These are phyloP conservation scores for Amanita brunnescens DNA, from an alignment of 768 basidiomycete species.

Conservation along the genomic window DNA sequence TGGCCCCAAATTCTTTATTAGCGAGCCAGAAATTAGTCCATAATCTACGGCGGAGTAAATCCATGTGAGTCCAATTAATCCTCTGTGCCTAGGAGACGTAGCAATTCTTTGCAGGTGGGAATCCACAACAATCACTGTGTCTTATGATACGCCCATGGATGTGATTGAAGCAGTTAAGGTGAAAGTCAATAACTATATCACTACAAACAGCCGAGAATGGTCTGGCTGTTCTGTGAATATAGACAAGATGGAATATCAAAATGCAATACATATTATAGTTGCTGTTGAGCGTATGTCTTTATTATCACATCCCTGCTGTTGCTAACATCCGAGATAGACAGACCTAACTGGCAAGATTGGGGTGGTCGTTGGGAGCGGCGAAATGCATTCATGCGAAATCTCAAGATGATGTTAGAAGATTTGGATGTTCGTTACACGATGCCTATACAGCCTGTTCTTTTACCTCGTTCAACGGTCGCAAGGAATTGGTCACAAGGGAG, in stretches of 20 bases:
- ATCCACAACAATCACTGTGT: slow-evolving; percentile 53
- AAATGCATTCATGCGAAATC: slow-evolving; percentile 65
- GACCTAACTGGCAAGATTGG: slow-evolving; percentile 85
- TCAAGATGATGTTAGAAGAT: slow-evolving; percentile 65
- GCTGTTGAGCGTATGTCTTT: slow-evolving; percentile 58
- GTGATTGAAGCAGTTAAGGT: slow-evolving; percentile 54
- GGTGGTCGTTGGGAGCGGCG: slow-evolving; percentile 71
- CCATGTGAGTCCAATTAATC: slow-evolving; percentile 50
- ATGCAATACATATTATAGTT: slow-evolving; percentile 56
- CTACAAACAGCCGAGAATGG: slow-evolving; percentile 67
- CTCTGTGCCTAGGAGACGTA: not conserved
- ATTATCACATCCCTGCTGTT: not conserved
- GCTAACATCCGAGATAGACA: slow-evolving; percentile 33
- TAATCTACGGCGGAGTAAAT: slow-evolving; percentile 66
- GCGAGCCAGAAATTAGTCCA: slow-evolving; percentile 68
- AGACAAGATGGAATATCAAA: slow-evolving; percentile 75
- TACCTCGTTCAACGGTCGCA: slow-evolving; percentile 24
- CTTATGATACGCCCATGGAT: slow-evolving; percentile 66
- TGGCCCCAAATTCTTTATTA: slow-evolving; percentile 69
- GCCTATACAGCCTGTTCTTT: slow-evolving; percentile 64
- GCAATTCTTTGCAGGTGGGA: slow-evolving; percentile 41
- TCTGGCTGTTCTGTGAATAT: slow-evolving; percentile 55
- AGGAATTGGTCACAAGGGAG: not conserved
- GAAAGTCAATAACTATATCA: slow-evolving; percentile 53
- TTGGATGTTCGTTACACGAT: slow-evolving; percentile 62